phyloP scores from a whole-genome alignment of 495 filamentous ascomycete species.

The Xeromyces bisporus region DNA sequence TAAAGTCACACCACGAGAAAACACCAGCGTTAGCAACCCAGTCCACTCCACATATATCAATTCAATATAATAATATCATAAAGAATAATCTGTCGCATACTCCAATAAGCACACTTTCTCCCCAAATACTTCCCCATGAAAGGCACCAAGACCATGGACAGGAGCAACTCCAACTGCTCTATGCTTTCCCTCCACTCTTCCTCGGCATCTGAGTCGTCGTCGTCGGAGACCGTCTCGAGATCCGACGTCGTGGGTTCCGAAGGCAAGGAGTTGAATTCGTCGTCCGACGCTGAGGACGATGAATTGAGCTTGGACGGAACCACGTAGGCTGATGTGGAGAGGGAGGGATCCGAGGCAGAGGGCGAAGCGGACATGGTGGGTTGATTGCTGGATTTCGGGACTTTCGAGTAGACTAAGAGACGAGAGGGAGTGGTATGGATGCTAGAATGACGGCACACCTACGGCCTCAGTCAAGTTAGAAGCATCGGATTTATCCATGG shows the following conservation, averaged over 20 bases:
- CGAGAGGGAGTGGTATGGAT: too few relatives aligned
- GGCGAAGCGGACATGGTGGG: conserved; percentile 17
- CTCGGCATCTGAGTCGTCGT: conserved; percentile 63
- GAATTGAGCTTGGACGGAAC: conserved; percentile 21
- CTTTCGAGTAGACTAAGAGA: conserved; percentile 3
- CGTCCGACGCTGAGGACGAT: conserved; percentile 31
- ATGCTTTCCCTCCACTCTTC: conserved; percentile 84
- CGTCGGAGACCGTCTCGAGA: conserved; percentile 35
- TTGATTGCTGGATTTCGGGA: conserved; percentile 5
- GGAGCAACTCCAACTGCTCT: conserved; percentile 77
- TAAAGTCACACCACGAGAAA: too few relatives aligned
- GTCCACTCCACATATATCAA: neutral
- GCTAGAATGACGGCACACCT: too few relatives aligned
- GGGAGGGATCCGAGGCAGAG: conserved; percentile 24
- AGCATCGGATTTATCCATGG: too few relatives aligned
- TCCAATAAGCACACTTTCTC: conserved; percentile 88
- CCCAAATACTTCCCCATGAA: conserved; percentile 89
- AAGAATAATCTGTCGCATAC: conserved; percentile 28
- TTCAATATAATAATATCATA: too few relatives aligned
- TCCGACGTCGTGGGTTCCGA: conserved; percentile 49
- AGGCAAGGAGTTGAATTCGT: conserved; percentile 65
- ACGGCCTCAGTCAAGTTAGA: too few relatives aligned
- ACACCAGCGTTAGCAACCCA: neutral
- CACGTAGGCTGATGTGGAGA: conserved; percentile 28
- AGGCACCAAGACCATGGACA: conserved; percentile 87